phyloP scores from a whole-genome alignment of 1,284 basidiomycete genomes.

The Entoloma clypeatum region DNA sequence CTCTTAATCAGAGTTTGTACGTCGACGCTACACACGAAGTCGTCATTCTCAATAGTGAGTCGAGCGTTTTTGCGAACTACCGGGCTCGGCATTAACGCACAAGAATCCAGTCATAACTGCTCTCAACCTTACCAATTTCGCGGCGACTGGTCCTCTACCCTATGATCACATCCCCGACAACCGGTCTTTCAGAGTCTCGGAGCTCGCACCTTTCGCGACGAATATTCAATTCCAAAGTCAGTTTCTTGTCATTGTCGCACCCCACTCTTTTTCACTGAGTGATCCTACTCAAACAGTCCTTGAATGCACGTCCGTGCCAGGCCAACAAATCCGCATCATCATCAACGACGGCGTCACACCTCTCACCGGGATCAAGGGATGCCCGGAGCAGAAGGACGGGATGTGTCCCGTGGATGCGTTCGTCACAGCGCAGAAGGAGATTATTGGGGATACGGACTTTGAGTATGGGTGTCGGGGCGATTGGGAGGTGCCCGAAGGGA shows the following conservation, averaged over 20 bases:
- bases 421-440: constrained; percentile 65
- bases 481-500: constrained; percentile 59
- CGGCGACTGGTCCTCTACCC: constrained; percentile 65
- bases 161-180: constrained; percentile 64
- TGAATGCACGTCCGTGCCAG: constrained; percentile 48
- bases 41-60: constrained; percentile 73
- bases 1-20: constrained; percentile 75
- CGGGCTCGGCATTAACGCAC: not conserved
- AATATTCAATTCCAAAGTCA: constrained; percentile 73
- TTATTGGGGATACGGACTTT: constrained; percentile 71
- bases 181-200: constrained; percentile 58
- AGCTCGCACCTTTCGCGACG: constrained; percentile 75
- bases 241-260: constrained; percentile 23
- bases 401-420: constrained; percentile 79
- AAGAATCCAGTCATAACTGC: constrained; percentile 58
- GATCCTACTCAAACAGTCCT: constrained; percentile 39
- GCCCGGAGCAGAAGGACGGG: constrained; percentile 69
- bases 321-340: constrained; percentile 69
- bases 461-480: constrained; percentile 70
- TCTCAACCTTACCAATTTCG: constrained; percentile 70
- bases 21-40: constrained; percentile 87
- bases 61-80: not conserved
- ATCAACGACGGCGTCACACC: constrained; percentile 89
- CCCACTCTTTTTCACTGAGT: constrained; percentile 1
- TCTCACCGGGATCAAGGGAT: constrained; percentile 71